Conservation (phyloP, 1,284 basidiomycete species). For the Phlebopus sp. region DNA sequence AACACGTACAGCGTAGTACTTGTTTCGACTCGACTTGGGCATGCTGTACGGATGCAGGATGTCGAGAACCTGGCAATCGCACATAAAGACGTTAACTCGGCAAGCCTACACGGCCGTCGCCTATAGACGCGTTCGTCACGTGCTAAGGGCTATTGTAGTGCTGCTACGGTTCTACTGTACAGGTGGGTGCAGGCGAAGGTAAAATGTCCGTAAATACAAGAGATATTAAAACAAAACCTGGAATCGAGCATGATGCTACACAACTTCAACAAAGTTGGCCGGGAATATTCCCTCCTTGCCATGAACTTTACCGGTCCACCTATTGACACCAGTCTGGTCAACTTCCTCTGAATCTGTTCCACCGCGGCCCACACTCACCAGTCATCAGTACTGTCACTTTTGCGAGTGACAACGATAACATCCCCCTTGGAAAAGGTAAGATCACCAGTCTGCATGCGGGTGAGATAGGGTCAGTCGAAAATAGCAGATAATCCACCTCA, state of each 20-base stretch:
- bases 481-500: slow-evolving; percentile 44
- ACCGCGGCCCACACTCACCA: slow-evolving; percentile 49
- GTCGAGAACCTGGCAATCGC: too few relatives aligned
- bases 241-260: slow-evolving; percentile 25
- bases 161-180: too few relatives aligned
- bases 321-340: slow-evolving; percentile 60
- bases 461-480: slow-evolving; percentile 3
- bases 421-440: slow-evolving; percentile 84
- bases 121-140: too few relatives aligned
- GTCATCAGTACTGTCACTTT: slow-evolving; percentile 74
- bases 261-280: slow-evolving; percentile 63
- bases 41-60: slow-evolving; percentile 12
- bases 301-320: slow-evolving; percentile 68
- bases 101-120: too few relatives aligned
- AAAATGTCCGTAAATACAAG: background rate
- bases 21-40: slow-evolving; percentile 36
- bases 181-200: background rate
- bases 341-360: slow-evolving; percentile 5
- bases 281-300: slow-evolving; percentile 55
- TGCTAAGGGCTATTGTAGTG: too few relatives aligned
- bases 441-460: slow-evolving; percentile 62
- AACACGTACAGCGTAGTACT: slow-evolving; percentile 56
- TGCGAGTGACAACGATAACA: slow-evolving; percentile 72
- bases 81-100: too few relatives aligned
- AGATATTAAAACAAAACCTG: background rate